Evolutionary conservation across 2,329 filamentous ascomycete genomes (phyloP), one percentile per base, ranked within the genome.

Genomic region (Rhynchosporium agropyri): DNA sequence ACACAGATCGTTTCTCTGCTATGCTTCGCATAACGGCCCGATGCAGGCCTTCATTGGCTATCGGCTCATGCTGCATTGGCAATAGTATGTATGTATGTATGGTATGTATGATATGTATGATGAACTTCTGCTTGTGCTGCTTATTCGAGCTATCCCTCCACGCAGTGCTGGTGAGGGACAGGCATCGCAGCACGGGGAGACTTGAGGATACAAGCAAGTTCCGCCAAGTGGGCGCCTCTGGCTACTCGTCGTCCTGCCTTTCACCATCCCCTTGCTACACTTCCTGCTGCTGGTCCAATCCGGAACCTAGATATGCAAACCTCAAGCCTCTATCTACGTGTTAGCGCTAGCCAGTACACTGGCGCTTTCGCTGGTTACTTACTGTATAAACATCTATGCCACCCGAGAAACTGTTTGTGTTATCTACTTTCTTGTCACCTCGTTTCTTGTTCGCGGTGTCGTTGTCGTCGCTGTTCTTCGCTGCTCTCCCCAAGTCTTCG

Each of bases 401-500:
- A 43, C 70, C 70, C 68, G 66, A 63, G 42, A 49, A 61, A 56
- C 49, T 58, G 60, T 45, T 48, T 50, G 48, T 58, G 43, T 55
- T 66, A 49, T 6, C 60, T 64, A 62, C 58, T 65, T 66, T 66
- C 64, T 65, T 64, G 62, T 61, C 63, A 66, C 69, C 63, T 66
- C 57, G 26, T 65, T 50, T 29, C 58, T 12, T 40, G 33, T 29
- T 48, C n/a, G 38, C 49, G 13, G 33, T 45, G 46, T 55, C 55
- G 38, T 63, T 55, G 54, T 38, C 59, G 56, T 63, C 62, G 64
- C 56, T 64, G 56, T 58, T 42, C 53, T 57, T 63, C 63, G 61
- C 61, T 66, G 50, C 58, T 38, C 59, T 64, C 48, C 20, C 56
- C 57, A 71, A 74, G 72, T 71, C 73, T 75, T 75, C 72, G 73